phyloP scores from a whole-genome alignment of 345 rosid genomes.

The Melastoma malabathricum region DNA sequence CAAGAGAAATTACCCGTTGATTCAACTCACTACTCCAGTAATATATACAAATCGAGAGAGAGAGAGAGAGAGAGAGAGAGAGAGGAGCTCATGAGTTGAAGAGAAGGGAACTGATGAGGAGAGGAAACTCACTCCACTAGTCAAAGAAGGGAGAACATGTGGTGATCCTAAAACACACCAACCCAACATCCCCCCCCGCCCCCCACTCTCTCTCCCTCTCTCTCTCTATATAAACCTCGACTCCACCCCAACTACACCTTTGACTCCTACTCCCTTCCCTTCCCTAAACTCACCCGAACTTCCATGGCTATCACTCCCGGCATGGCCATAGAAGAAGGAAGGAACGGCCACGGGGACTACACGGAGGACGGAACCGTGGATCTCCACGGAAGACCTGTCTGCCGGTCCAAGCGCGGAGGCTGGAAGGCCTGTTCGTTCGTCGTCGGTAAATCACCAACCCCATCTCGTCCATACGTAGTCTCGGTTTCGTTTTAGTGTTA shows the following conservation, averaged over 20 bases:
- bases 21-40: neutral
- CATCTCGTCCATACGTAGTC: too few relatives aligned
- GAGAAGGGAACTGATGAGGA: too few relatives aligned
- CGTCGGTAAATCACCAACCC: constrained; percentile 36
- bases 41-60: neutral
- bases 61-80: neutral
- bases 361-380: constrained; percentile 94
- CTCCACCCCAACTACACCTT: too few relatives aligned
- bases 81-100: neutral
- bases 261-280: too few relatives aligned
- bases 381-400: constrained; percentile 67
- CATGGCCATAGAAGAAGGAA: constrained; percentile 13
- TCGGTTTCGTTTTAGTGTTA: too few relatives aligned
- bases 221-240: too few relatives aligned
- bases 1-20: neutral
- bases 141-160: neutral
- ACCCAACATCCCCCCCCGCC: too few relatives aligned
- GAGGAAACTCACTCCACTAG: too few relatives aligned
- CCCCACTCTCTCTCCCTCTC: too few relatives aligned
- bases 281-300: neutral
- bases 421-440: constrained; percentile 80
- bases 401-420: constrained; percentile 68
- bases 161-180: too few relatives aligned
- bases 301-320: neutral
- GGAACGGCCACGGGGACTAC: constrained; percentile 30